A percentile compares a stretch with the other conserved stretches of the same genome.
These are phyloP conservation scores for Iberis amara DNA, from an alignment of 441 rosid species.

Conservation along the genomic window DNA sequence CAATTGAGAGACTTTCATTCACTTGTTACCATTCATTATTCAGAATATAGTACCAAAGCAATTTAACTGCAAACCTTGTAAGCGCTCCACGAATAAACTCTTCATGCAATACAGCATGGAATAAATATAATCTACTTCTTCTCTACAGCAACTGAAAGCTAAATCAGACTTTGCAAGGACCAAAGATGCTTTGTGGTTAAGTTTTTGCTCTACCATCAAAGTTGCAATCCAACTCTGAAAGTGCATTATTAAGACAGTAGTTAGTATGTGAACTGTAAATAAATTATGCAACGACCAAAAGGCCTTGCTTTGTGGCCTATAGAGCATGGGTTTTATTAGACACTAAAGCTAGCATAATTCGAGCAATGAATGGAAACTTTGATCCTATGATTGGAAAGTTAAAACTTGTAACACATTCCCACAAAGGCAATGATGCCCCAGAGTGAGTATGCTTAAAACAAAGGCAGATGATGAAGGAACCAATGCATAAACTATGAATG, in stretches of 20 bases:
- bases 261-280: constrained; percentile 14
- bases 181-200: constrained; percentile 61
- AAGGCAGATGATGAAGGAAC: constrained; percentile 5
- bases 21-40: constrained; percentile 24
- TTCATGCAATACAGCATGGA: constrained; percentile 53
- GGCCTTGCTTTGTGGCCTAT: constrained; percentile 17
- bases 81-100: constrained; percentile 43
- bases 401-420: constrained; percentile 18
- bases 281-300: constrained; percentile 7
- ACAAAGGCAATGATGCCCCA: constrained; percentile 2
- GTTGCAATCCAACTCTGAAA: constrained; percentile 54
- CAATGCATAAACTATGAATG: constrained; percentile 1
- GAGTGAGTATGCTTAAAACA: not conserved
- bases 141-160: constrained; percentile 56
- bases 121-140: constrained; percentile 55
- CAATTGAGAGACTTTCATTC: constrained; percentile 3
- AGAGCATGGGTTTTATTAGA: constrained; percentile 16
- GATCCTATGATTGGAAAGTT: not conserved
- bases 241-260: constrained; percentile 6
- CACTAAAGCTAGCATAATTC: constrained; percentile 12
- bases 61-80: constrained; percentile 30
- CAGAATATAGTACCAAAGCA: constrained; percentile 33
- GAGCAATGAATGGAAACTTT: constrained; percentile 5
- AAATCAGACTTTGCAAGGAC: constrained; percentile 57
- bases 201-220: constrained; percentile 57